Base-by-base conservation (phyloP, 352 stramenopile genomes). In the Bremia lactucae region DNA sequence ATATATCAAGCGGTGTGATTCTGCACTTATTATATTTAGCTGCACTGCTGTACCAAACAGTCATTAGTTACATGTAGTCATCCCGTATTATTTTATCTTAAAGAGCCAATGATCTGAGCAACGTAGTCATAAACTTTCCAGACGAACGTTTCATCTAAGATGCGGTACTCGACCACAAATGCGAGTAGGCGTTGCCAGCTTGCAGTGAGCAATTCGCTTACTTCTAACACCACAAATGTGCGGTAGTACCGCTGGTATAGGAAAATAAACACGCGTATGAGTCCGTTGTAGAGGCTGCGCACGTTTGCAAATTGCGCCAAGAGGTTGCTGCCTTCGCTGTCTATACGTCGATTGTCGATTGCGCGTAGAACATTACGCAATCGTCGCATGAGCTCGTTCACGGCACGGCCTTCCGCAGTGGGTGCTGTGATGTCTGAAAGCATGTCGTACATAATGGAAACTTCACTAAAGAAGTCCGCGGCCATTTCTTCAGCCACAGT, bases 251-350 rank as follows among this genome's bases (percentile, higher is more conserved):
- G 59, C 40, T 76, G 67, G 51, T 68, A 81, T 25, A 83, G 49
- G 49, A 80, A 85, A 14, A 85, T 55, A 50, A 79, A 83, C 18
- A 80, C 69, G 48, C 72, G 67, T 37, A 85, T 62, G 19, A 85
- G 59, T 3, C 67, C 72, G 40, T 67, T 75, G 47, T 81, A 85
- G 10, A 82, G 42, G 21, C 58, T 70, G 42, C 56, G 59, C n/a
- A 76, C 56, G 26, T 67, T 66, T 18, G 46, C 49, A 34, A 65
- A 34, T 46, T 68, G 54, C 18, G 43, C 39, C 15, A 10, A 49
- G 22, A 43, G 19, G 31, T 44, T 45, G 1, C 24, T 29, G 8
- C 15, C 23, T 16, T 8, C 25, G 11, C n/a, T 40, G 7, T 29
- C 20, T 2, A n/a, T 10, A 13, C 23, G 20, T 15, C n/a, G 33